These are phyloP conservation scores for Litchi chinensis DNA, from an alignment of 345 rosid species.

Conservation along the genomic window DNA sequence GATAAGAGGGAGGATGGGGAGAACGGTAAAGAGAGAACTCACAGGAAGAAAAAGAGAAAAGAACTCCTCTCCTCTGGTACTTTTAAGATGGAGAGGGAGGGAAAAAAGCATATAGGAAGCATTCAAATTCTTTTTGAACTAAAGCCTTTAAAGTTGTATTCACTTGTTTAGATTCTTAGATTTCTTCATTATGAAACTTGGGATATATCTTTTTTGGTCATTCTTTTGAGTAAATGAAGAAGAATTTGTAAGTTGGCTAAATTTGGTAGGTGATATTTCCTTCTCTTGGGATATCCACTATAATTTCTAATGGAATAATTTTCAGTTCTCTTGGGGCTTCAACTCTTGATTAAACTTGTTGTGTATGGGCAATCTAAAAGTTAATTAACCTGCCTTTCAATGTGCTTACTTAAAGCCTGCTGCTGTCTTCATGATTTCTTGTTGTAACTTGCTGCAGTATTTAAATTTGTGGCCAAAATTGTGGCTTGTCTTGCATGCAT, in stretches of 20 bases:
- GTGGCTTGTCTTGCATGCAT: not conserved
- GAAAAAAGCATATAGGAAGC: not conserved
- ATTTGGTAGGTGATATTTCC: not conserved
- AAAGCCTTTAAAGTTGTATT: not conserved
- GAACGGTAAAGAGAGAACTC: not conserved
- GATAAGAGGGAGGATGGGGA: no score
- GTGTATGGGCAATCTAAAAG: not conserved
- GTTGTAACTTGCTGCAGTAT: not conserved
- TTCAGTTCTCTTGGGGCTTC: not conserved
- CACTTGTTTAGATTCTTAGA: not conserved
- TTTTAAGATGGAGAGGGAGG: not conserved
- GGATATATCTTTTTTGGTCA: no score
- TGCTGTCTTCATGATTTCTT: not conserved
- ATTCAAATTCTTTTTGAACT: not conserved
- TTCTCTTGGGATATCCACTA: not conserved
- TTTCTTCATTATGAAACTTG: not conserved
- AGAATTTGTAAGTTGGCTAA: not conserved
- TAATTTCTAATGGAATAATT: not conserved
- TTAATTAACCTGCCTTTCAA: not conserved
- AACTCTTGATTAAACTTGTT: not conserved
- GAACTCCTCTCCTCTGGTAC: no score
- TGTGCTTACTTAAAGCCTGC: not conserved
- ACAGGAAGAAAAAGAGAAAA: not conserved
- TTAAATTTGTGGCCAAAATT: not conserved
- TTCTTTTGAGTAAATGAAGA: not conserved